These are phyloP conservation scores for Blastocrithidia nonstop DNA, from an alignment of 208 protist genomes.

Conservation along the genomic window DNA sequence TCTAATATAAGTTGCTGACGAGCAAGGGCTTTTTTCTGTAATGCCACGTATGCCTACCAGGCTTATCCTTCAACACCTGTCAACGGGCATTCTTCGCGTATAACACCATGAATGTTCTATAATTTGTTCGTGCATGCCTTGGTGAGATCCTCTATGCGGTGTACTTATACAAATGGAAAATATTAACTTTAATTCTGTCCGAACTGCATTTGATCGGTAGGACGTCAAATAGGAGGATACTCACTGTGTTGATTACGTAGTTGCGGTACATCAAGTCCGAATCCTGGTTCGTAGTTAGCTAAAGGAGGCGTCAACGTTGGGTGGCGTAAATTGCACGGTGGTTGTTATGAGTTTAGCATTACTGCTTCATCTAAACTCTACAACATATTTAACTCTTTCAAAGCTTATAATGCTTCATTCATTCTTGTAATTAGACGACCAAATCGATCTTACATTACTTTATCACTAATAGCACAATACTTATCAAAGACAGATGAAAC, in stretches of 20 bases:
- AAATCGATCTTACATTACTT: constrained; percentile 32
- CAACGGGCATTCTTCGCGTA: constrained; percentile 46
- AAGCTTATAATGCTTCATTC: constrained; percentile 50
- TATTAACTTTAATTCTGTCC: constrained; percentile 2
- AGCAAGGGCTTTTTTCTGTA: constrained; percentile 63
- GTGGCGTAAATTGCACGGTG: constrained; percentile 37
- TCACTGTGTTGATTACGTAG: constrained; percentile 52
- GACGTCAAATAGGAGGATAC: constrained; percentile 44
- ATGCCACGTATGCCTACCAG: constrained; percentile 66
- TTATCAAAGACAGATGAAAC: constrained; percentile 60
- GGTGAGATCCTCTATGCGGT: constrained; percentile 46
- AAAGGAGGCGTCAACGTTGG: constrained; percentile 68
- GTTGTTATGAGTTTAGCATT: constrained; percentile 60
- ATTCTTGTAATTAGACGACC: constrained; percentile 25
- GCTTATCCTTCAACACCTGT: constrained; percentile 77
- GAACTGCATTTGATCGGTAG: constrained; percentile 36
- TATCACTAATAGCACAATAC: constrained; percentile 29
- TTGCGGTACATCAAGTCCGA: constrained; percentile 74
- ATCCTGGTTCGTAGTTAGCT: constrained; percentile 69
- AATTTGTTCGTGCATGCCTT: constrained; percentile 12
- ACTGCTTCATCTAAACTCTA: constrained; percentile 43
- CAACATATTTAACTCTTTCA: constrained; percentile 32
- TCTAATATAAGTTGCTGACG: constrained; percentile 74
- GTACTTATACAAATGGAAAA: constrained; percentile 55
- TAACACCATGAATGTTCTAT: constrained; percentile 34